A percentile compares a stretch with the other conserved stretches of the same genome.
Evolutionary conservation across 345 rosid genomes (phyloP).

Genomic region (Physaria fendleri): DNA sequence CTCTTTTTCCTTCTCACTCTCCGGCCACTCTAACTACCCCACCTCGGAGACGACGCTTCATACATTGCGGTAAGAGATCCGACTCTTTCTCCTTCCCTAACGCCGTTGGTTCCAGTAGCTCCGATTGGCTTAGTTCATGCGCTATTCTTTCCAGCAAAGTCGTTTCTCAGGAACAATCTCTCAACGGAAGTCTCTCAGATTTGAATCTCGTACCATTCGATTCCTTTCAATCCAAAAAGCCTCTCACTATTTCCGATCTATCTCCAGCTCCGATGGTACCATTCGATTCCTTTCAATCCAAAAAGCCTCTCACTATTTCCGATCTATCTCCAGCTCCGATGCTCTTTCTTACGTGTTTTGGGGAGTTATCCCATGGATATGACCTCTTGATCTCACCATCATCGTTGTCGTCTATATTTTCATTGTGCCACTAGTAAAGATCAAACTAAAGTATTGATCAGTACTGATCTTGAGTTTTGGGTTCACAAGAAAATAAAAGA

Average conservation of each 20-base stretch:
- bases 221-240: constrained; percentile 35
- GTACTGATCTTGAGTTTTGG: no score
- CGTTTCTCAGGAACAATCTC: constrained; percentile 40
- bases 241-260: constrained; percentile 62
- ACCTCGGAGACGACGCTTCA: background rate
- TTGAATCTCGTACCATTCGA: constrained; percentile 51
- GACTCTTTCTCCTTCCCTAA: no score
- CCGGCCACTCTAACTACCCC: background rate
- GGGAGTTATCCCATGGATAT: constrained; percentile 99
- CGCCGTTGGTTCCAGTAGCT: constrained; percentile 26
- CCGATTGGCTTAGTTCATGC: constrained; percentile 84
- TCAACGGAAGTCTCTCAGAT: constrained; percentile 25
- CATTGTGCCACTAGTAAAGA: background rate
- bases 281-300: no score
- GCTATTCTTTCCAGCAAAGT: constrained; percentile 73
- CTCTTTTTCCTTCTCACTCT: constrained; percentile 29
- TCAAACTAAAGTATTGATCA: background rate
- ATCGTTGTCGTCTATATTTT: background rate
- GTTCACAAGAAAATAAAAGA: no score
- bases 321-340: constrained; percentile 84
- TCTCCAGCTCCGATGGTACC: constrained; percentile 84
- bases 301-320: constrained; percentile 51
- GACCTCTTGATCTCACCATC: constrained; percentile 67
- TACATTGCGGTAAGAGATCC: constrained; percentile 40
- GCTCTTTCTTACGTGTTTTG: constrained; percentile 91